Evolutionary conservation across 106 monocot genomes (phyloP).

Genomic region (Apostasia ramifera): DNA sequence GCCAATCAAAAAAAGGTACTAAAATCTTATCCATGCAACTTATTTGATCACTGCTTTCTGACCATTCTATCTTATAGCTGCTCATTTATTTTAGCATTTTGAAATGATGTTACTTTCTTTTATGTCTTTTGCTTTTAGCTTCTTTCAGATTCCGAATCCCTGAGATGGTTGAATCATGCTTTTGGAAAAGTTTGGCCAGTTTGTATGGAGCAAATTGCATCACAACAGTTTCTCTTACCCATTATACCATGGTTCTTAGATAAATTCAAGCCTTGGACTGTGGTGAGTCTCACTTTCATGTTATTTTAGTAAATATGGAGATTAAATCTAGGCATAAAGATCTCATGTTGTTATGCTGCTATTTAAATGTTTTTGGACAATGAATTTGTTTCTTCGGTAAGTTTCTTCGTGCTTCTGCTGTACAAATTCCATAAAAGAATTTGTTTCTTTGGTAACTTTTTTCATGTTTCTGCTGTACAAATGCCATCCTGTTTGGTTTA

Average conservation of each 20-base stretch:
- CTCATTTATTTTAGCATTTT: too few relatives aligned
- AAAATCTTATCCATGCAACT: slow-evolving; percentile 4
- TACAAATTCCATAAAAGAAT: too few relatives aligned
- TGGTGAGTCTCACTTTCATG: slow-evolving; percentile 26
- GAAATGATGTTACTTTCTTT: neutral
- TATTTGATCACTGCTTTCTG: neutral
- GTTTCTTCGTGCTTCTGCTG: too few relatives aligned
- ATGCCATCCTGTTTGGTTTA: too few relatives aligned
- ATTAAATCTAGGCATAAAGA: neutral
- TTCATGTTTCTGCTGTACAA: too few relatives aligned
- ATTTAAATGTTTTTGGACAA: too few relatives aligned
- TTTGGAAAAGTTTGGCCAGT: slow-evolving; percentile 84
- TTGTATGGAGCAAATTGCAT: slow-evolving; percentile 79
- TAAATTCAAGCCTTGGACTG: slow-evolving; percentile 94
- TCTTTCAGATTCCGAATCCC: slow-evolving; percentile 77
- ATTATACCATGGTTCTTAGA: slow-evolving; percentile 94
- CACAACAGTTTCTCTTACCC: slow-evolving; percentile 77
- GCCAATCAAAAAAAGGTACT: slow-evolving; percentile 57
- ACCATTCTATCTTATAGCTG: neutral
- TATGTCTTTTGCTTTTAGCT: slow-evolving; percentile 35
- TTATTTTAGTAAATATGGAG: neutral
- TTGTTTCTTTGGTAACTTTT: too few relatives aligned
- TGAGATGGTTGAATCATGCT: slow-evolving; percentile 85
- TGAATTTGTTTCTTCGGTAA: too few relatives aligned
- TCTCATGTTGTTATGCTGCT: too few relatives aligned